Evolutionary conservation across 495 filamentous ascomycete genomes (phyloP), one percentile per base, ranked within the genome.

Genomic region (Glonium stellatum): DNA sequence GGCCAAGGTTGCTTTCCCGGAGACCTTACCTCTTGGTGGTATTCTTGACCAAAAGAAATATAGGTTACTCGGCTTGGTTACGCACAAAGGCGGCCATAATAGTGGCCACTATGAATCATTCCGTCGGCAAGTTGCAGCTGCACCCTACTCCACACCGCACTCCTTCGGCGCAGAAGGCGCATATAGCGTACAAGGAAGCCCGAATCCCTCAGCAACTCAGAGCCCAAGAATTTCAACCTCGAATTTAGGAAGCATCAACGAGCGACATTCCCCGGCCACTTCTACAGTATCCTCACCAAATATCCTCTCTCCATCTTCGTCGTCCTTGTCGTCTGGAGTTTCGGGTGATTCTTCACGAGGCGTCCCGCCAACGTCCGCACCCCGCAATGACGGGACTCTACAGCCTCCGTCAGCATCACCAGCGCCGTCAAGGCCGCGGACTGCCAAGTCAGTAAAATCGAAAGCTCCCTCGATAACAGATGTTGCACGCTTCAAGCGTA

Each of bases 41-140:
- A 78, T 97, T 18, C 73, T 95, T 19, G 82, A 84, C 53, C 84
- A 84, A 61, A 86, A 82, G 57, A 87, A 80, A 63, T 99, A 95
- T 77, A 89, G 85, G 65, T 80, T 99, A 3, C 82, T 95, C 1
- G 88, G 86, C 11, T 84, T 95, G 44, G 87, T 99, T 51, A 93
- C 88, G 27, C 93, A 99, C 69, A 96, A 95, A 68, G 93, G 93
- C 19, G 95, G 87, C 60, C 93, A 99, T 73, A 85, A 96, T 65
- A 95, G 89, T 59, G 93, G 93, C 1, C 93, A 99, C 70, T 99
- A 99, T 72, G 93, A 99, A 70, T 89, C 91, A 1, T 97, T 97
- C 73, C 82, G 93, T 31, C 82, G 93, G n/a, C 95, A 97, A 71
- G 39, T 84, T 79, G 54, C 71, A 72, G 49, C 77, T 82, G 36